Conservation (phyloP, 306 rosid genomes). For the Abrus precatorius region DNA sequence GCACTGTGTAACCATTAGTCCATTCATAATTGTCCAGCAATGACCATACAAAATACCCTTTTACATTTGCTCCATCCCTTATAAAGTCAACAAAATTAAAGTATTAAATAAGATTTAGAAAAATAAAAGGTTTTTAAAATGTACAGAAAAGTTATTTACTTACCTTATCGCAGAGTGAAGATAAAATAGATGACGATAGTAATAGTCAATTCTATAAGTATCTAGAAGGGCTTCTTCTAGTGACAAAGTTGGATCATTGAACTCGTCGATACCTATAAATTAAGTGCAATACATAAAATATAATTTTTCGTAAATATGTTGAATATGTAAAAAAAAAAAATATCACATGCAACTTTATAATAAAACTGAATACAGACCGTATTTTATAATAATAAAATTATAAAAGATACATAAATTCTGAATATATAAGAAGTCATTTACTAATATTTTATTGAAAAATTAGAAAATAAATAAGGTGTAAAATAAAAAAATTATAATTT, state of each 20-base stretch:
- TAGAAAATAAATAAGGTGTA: too few species aligned
- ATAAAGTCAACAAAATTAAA: neutral
- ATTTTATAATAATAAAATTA: too few species aligned
- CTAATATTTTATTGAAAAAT: too few species aligned
- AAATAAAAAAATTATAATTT: too few species aligned
- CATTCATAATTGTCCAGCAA: slow-evolving; percentile 72
- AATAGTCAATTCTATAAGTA: slow-evolving; percentile 57
- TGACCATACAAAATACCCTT: slow-evolving; percentile 79
- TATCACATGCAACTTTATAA: neutral
- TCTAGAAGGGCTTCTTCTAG: slow-evolving; percentile 59
- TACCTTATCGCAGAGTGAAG: slow-evolving; percentile 59
- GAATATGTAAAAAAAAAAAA: neutral
- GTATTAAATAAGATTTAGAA: neutral
- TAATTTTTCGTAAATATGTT: neutral
- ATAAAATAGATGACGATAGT: slow-evolving; percentile 59
- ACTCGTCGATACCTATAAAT: slow-evolving; percentile 60
- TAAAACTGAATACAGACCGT: neutral
- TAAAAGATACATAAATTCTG: too few species aligned
- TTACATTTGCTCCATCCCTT: slow-evolving; percentile 60
- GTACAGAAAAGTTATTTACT: neutral
- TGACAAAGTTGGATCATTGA: slow-evolving; percentile 52
- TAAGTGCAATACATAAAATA: neutral
- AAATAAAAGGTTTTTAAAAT: neutral
- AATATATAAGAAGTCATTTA: too few species aligned
- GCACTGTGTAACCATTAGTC: slow-evolving; percentile 48